Evolutionary conservation across 331 rosid species (phyloP), one percentile per base, ranked within the genome.

Genomic region (Rhamnella rubrinervis): DNA sequence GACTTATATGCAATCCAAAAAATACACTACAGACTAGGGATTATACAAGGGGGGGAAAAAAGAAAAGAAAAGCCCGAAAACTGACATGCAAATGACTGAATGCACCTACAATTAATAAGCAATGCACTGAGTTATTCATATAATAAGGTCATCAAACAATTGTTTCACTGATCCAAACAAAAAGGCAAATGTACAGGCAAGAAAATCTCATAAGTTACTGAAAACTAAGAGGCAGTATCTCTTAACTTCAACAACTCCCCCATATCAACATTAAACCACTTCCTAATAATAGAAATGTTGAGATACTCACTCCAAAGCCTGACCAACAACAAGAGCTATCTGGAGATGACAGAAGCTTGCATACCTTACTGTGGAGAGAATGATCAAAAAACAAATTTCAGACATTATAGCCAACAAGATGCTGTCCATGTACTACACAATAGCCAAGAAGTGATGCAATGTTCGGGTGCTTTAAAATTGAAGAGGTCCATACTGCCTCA

Each of bases 361-460:
- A 71, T 67, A 7, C 57, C 9, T 3, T 4, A 31, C 5, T 31
- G 35, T 31, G 35, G 35, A 23, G 23, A 1, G 95, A 89, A 25
- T 78, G 70, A 44, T 81, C 78, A 37, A 92, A 23, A 23, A 23
- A 70, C 72, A 89, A 63, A 59, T 81, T 78, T 81, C 87, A 75
- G 65, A 87, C 84, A 63, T 71, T 82, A 61, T 92, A 88, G 31
- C 84, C 35, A 65, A 92, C 88, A 35, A 85, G 83, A 81, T 89
- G 96, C 56, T 85, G 97, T 60, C 23, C 23, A 23, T 23, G 23
- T 23, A 23, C 23, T 23, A 23, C 23, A 23, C 23, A 23, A 23
- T 23, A 23, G 23, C 23, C 23, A 23, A 23, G 23, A 23, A 23
- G 23, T 23, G 23, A 23, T 23, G 23, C 23, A 23, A 23, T 23